Base-by-base conservation (phyloP, 306 rosid genomes). In the Vigna radiata region DNA sequence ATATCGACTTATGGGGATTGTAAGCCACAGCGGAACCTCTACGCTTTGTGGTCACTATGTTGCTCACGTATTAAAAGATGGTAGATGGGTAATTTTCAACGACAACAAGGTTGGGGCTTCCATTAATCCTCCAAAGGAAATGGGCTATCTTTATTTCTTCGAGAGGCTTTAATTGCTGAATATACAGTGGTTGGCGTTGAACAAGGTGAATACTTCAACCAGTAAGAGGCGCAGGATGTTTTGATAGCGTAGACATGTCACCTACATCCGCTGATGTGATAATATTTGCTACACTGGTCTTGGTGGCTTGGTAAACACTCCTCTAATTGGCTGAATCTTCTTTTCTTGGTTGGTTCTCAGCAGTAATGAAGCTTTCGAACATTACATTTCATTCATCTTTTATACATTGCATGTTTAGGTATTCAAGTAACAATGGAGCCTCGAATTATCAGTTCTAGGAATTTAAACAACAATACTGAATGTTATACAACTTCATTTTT, bases 21-120 rank as follows among this genome's bases (percentile, higher is more conserved):
- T 92, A 33, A 92, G 99, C 88, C 99, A 95, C 87, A 92, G 91
- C 1, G 99, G 99, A 79, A 90, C 96, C 77, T 95, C 99, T 5
- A 92, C 97, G 4, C 97, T 79, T 16, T 90, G 99, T 23, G 99
- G 99, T 70, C 99, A 95, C 91, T 95, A 95, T 37, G 98, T 95
- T 6, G 94, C 97, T 12, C 99, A 92, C 90, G 78, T 95, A 44
- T 83, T 87, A 4, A 95, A 95, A 89, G 94, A 91, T 27, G 98
- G 97, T 54, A 89, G 96, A 86, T 95, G 99, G 99, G 87, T 85
- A 60, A 95, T 95, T 81, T 95, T 90, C 76, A 95, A 95, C 7
- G 99, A 95, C 54, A 77, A 78, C 81, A 95, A 92, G 87, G 99
- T 95, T 19, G 98, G 93, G 67, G 97, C 91, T 81, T 92, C 99